Percentiles rank a stretch among this genome's conserved stretches.
Evolutionary conservation across 2,329 filamentous ascomycete species (phyloP).

Genomic region (Epichloe hybrida): DNA sequence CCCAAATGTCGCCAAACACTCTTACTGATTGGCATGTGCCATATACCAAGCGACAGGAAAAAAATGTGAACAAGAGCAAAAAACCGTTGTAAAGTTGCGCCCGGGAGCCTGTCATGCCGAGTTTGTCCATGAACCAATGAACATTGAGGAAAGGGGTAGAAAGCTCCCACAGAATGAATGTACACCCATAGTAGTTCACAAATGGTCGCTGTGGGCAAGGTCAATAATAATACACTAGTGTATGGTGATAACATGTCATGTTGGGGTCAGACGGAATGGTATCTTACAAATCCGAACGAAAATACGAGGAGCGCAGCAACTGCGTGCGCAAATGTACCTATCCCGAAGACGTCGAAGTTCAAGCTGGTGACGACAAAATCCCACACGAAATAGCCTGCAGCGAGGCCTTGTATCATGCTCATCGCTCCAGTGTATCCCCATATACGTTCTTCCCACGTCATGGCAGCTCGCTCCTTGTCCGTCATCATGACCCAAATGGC

Average conservation of each 20-base stretch:
- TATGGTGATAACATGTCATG: background rate
- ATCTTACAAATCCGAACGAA: constrained; percentile 63
- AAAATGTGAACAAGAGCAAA: constrained; percentile 58
- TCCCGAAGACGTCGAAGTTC: constrained; percentile 58
- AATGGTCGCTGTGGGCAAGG: constrained; percentile 52
- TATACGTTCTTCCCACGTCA: constrained; percentile 54
- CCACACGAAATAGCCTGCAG: constrained; percentile 75
- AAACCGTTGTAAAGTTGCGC: constrained; percentile 69
- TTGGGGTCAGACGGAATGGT: constrained; percentile 1
- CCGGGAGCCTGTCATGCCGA: constrained; percentile 61
- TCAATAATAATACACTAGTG: background rate
- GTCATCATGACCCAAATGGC: constrained; percentile 60
- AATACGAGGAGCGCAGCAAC: constrained; percentile 62
- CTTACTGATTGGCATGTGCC: constrained; percentile 58
- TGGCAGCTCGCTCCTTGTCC: constrained; percentile 53
- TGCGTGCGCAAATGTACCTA: constrained; percentile 67
- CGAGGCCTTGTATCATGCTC: constrained; percentile 63
- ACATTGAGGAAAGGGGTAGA: constrained; percentile 76
- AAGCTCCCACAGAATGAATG: constrained; percentile 79
- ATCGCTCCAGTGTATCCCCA: constrained; percentile 65
- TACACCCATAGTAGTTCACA: constrained; percentile 67
- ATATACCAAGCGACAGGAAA: constrained; percentile 63
- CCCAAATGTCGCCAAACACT: constrained; percentile 58
- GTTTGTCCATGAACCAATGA: constrained; percentile 87
- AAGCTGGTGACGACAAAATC: constrained; percentile 57